Evolutionary conservation across 805 yeast species (phyloP), one percentile per base, ranked within the genome.

Genomic region (Brettanomyces bruxellensis): DNA sequence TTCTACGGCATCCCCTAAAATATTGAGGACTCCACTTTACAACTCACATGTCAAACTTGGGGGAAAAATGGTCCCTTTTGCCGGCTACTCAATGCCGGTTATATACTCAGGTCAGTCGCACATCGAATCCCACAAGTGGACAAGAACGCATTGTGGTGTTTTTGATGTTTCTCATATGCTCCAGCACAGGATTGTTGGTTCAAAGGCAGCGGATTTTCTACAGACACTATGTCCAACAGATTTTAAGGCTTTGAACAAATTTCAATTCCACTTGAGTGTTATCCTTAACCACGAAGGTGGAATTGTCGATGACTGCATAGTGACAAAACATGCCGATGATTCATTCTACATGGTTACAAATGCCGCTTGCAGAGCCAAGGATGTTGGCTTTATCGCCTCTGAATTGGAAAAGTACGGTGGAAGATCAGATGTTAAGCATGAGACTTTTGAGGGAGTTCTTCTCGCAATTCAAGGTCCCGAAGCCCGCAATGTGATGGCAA

Each of bases 101-200:
- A 66, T 88, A 30, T 93, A 90, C 70, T 75, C 78, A 52, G 81
- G 74, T n/a, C 95, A 86, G 66, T 67, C 86, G 2, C 98, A 91
- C 64, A 80, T 88, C 38, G 95, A 89, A 50, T 89, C 97, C 1
- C 99, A 93, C 68, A 76, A 83, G 45, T 93, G 98, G 98, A 95
- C 91, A 0, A 78, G 99, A 63, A 59, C 70, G 22, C 77, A 86
- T 51, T 89, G 90, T 35, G 99, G 99, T 5, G 70, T 93, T 44
- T 93, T 93, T 58, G 99, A 93, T 62, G 99, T 93, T 44, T 86
- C 96, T 46, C 99, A 93, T 66, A 93, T 93, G 99, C 75, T 91
- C 44, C 99, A 93, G 69, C 97, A 95, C 64, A 75, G 71, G 39
- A 64, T 93, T 49, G 60, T 65, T 2, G 99, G 99, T 13, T 66